These are phyloP conservation scores for Zanthoxylum bungeanum DNA, from an alignment of 345 rosid species.

Conservation along the genomic window DNA sequence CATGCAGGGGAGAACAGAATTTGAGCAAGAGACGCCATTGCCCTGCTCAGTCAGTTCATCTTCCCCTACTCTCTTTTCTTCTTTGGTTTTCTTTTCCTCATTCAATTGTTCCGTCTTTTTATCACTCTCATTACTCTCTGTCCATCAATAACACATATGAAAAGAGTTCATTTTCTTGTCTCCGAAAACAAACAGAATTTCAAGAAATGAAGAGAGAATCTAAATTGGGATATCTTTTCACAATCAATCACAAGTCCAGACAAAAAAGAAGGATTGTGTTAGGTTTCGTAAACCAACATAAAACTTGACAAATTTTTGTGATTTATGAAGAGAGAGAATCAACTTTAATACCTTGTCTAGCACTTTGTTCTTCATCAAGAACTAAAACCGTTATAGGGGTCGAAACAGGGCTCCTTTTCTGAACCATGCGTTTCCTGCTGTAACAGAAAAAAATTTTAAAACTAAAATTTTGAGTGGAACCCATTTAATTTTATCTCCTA, in stretches of 20 bases:
- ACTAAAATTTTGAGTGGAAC: too few relatives aligned
- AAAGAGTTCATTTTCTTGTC: constrained; percentile 8
- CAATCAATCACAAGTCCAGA: too few relatives aligned
- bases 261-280: too few relatives aligned
- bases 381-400: constrained; percentile 45
- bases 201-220: neutral
- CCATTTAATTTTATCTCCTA: neutral
- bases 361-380: constrained; percentile 52
- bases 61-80: constrained; percentile 13
- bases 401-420: constrained; percentile 38
- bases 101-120: constrained; percentile 22
- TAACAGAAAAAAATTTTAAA: constrained; percentile 4
- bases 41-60: constrained; percentile 24
- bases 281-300: too few relatives aligned
- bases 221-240: too few relatives aligned
- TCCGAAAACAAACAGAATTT: constrained; percentile 12
- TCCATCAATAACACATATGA: neutral
- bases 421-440: constrained; percentile 56
- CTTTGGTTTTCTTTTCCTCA: constrained; percentile 24
- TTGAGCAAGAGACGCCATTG: constrained; percentile 27
- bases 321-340: too few relatives aligned
- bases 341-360: constrained; percentile 40
- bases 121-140: constrained; percentile 39
- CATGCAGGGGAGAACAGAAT: constrained; percentile 45
- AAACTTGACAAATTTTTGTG: too few relatives aligned